A percentile compares a stretch with the other conserved stretches of the same genome.
Conservation (phyloP, 108 stramenopile species). For the Nitzschia inconspicua region DNA sequence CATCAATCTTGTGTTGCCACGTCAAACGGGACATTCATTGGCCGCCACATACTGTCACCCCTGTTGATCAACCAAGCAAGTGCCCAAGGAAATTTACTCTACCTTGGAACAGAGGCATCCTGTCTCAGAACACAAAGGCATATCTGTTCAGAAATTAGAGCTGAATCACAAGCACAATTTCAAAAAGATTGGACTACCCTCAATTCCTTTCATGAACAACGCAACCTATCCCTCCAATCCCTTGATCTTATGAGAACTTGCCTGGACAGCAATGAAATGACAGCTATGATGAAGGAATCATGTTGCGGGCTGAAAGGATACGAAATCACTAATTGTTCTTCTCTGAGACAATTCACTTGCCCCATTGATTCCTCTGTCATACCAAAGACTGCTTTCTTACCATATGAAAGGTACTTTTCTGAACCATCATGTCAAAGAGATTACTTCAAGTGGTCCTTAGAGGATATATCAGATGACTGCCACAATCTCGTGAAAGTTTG, state of each 20-base stretch:
- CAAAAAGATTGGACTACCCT: conserved; percentile 5
- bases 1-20: conserved; percentile 30
- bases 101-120: conserved; percentile 12
- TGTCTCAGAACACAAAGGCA: conserved; percentile 11
- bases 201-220: background rate
- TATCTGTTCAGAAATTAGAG: conserved; percentile 14
- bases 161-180: conserved; percentile 5
- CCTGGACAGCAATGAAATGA: conserved; percentile 4
- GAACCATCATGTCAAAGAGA: background rate
- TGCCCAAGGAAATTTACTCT: conserved; percentile 23
- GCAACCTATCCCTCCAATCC: conserved; percentile 9
- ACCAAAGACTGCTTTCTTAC: conserved; percentile 9
- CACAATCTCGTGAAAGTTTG: conserved; percentile 10
- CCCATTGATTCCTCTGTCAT: conserved; percentile 20
- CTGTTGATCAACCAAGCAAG: conserved; percentile 33
- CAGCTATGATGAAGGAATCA: conserved; percentile 2
- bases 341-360: conserved; percentile 9
- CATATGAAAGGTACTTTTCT: conserved; percentile 1
- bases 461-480: conserved; percentile 23
- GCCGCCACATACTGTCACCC: conserved; percentile 34
- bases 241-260: conserved; percentile 17
- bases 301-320: conserved; percentile 45
- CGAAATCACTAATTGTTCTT: background rate
- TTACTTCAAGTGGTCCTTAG: background rate
- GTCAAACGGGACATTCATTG: conserved; percentile 39